A percentile compares a stretch with the other conserved stretches of the same genome.
Evolutionary conservation across 768 basidiomycete genomes (phyloP).

Genomic region (Krasilnikovozyma curviuscula): DNA sequence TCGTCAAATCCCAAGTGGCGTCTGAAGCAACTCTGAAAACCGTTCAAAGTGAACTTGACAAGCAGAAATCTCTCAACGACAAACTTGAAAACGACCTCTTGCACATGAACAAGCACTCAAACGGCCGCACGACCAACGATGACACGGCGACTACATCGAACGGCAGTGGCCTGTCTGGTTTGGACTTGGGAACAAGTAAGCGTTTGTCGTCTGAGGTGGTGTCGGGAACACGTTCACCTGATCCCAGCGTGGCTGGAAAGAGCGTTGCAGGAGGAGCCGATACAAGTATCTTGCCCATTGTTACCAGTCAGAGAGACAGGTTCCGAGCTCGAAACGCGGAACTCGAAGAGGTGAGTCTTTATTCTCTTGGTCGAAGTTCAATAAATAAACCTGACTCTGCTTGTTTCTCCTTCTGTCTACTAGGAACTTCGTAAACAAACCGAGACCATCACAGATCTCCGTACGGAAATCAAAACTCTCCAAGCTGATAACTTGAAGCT

Average conservation of each 20-base stretch:
- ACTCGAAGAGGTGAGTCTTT: slow-evolving; percentile 60
- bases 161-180: slow-evolving; percentile 40
- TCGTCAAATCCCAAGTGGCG: slow-evolving; percentile 47
- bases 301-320: slow-evolving; percentile 90
- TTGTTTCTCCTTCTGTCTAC: neutral
- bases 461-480: slow-evolving; percentile 71
- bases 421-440: slow-evolving; percentile 91
- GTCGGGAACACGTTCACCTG: neutral
- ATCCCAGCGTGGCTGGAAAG: neutral
- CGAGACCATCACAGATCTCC: slow-evolving; percentile 82
- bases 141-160: slow-evolving; percentile 20
- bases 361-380: neutral
- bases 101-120: slow-evolving; percentile 44
- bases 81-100: slow-evolving; percentile 79
- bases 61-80: slow-evolving; percentile 64
- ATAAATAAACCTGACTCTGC: neutral
- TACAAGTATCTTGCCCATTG: slow-evolving; percentile 91
- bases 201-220: neutral
- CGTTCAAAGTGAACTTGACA: slow-evolving; percentile 48
- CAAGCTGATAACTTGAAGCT: slow-evolving; percentile 92
- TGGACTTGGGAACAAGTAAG: slow-evolving; percentile 40
- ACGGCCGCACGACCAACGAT: neutral
- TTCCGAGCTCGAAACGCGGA: slow-evolving; percentile 94
- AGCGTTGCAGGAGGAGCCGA: slow-evolving; percentile 35
- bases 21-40: slow-evolving; percentile 40